A percentile compares a stretch with the other conserved stretches of the same genome.
These are phyloP conservation scores for Coriaria nepalensis DNA, from an alignment of 306 rosid species.

Conservation along the genomic window DNA sequence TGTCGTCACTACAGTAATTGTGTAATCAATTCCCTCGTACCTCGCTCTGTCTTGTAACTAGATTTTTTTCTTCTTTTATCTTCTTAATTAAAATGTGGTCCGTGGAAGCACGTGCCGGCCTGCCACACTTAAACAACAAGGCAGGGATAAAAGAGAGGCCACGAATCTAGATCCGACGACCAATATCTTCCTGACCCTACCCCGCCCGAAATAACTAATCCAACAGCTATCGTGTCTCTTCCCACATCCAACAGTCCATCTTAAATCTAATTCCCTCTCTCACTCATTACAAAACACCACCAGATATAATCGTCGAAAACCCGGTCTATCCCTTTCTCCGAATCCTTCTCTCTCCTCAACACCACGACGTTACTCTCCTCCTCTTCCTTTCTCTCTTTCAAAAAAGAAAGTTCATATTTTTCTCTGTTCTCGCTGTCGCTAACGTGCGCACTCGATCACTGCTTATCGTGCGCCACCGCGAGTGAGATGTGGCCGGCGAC, in stretches of 20 bases:
- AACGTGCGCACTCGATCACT: slow-evolving; percentile 2
- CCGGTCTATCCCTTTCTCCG: slow-evolving; percentile 15
- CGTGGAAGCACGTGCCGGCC: slow-evolving; percentile 64
- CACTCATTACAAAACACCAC: background rate
- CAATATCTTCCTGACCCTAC: slow-evolving; percentile 26
- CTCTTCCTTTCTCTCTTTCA: background rate
- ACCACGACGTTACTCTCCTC: background rate
- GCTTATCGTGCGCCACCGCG: slow-evolving; percentile 3
- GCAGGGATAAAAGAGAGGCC: slow-evolving; percentile 22
- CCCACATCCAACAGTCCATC: slow-evolving; percentile 22
- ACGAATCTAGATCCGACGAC: slow-evolving; percentile 43
- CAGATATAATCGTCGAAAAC: slow-evolving; percentile 17
- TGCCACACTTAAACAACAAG: slow-evolving; percentile 19
- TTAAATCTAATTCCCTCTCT: slow-evolving; percentile 23
- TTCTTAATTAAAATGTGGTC: background rate
- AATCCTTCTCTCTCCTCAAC: background rate
- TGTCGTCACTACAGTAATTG: no score
- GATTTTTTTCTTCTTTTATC: background rate
- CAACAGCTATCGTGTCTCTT: slow-evolving; percentile 11
- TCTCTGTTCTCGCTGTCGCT: background rate
- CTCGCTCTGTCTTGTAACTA: background rate
- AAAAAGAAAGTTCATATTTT: background rate
- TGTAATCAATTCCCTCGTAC: no score
- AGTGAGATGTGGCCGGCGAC: slow-evolving; percentile 5
- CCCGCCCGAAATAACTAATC: slow-evolving; percentile 13